phyloP scores from a whole-genome alignment of 1,139 yeast species.

The Arxiozyma slooffiae region DNA sequence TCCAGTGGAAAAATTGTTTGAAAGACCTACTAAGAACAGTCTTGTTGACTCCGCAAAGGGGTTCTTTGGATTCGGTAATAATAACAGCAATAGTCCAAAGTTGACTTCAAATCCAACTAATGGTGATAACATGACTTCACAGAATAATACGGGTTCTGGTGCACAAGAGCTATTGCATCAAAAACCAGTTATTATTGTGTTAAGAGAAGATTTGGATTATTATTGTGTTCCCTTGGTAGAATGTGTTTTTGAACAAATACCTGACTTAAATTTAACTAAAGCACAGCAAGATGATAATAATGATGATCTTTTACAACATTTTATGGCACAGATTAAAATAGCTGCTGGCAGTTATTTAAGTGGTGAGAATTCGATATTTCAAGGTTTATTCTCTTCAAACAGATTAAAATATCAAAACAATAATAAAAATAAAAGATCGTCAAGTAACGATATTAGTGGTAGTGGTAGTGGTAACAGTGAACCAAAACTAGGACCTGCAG shows the following conservation, averaged over 20 bases:
- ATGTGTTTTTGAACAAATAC: constrained; percentile 32
- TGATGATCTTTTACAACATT: constrained; percentile 26
- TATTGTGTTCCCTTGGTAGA: constrained; percentile 60
- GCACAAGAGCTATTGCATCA: constrained; percentile 57
- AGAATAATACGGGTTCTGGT: constrained; percentile 22
- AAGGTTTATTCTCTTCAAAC: constrained; percentile 46
- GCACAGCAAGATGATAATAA: constrained; percentile 24
- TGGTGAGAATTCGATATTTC: constrained; percentile 53
- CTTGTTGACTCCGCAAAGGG: constrained; percentile 34
- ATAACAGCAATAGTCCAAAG: constrained; percentile 25
- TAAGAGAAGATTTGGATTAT: constrained; percentile 89
- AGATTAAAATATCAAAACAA: constrained; percentile 18
- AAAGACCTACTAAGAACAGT: constrained; percentile 12
- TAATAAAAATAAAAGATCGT: neutral
- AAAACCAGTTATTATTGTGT: constrained; percentile 84
- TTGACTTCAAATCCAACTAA: constrained; percentile 5
- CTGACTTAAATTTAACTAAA: constrained; percentile 23
- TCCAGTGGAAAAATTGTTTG: constrained; percentile 26
- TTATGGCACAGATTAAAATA: constrained; percentile 55
- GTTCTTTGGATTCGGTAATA: constrained; percentile 27
- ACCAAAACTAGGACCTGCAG: constrained; percentile 75
- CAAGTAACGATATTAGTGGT: constrained; percentile 1
- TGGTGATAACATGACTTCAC: constrained; percentile 5
- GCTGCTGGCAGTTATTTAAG: constrained; percentile 60
- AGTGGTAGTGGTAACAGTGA: constrained; percentile 6